Evolutionary conservation across 139 green algal genomes (phyloP), one percentile per base, ranked within the genome.

Genomic region (Coelastrella sp.): DNA sequence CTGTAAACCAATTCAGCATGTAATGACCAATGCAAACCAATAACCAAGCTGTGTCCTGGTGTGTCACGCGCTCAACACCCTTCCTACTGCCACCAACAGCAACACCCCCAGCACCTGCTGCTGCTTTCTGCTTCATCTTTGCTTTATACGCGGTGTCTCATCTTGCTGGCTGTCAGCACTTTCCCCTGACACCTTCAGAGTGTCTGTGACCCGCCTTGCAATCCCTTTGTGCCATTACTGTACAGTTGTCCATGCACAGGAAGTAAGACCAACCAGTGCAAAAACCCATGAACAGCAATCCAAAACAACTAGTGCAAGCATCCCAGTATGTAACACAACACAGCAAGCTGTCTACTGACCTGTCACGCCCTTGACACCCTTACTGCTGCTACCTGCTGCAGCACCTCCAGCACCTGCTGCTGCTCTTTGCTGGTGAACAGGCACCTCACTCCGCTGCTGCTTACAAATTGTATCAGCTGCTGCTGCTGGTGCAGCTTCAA

Each of bases 61-160:
- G 7, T 82, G 20, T 82, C 75, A n/a, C 23, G n/a, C 5, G 6
- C 23, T 61, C 58, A n/a, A 57, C 23, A 54, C 17, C 23, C 32
- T 47, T 47, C 57, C 75, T 82, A 23, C 75, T 19, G 75, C 23
- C 58, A 23, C 23, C 56, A 10, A 4, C 77, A 4, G 32, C 54
- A 23, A 32, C 77, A 66, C 32, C 77, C 59, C 23, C 20, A 14
- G 74, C 23, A 32, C 32, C 54, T 23, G 77, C 77, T 14, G 3
- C 77, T 66, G 73, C n/a, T 17, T 83, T 83, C 77, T 83, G 77
- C 77, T 65, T 66, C 13, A 32, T 17, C 60, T 83, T 32, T 83
- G 77, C 77, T 65, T 83, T 20, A 61, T 83, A 57, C 19, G 19
- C 10, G 77, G 77, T 32, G n/a, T 47, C 1, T 47, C 23, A 47